phyloP scores from a whole-genome alignment of 2,329 filamentous ascomycete genomes.

The Pyrenophora graminea region DNA sequence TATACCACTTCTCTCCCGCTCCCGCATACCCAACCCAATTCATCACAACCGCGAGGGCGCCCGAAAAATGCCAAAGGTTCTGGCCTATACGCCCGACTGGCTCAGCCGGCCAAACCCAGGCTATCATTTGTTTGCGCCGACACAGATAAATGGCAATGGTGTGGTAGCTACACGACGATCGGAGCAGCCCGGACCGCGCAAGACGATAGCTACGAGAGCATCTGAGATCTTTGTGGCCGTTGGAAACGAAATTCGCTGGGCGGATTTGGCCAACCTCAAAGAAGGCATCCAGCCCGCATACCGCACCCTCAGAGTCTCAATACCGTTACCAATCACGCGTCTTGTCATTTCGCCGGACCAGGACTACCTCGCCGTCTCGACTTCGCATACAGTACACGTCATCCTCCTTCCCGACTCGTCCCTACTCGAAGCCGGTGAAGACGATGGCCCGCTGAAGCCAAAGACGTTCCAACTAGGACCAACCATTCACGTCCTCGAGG shows the following conservation, averaged over 20 bases:
- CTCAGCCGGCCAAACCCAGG: constrained; percentile 78
- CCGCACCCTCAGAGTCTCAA: constrained; percentile 69
- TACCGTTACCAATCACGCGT: constrained; percentile 82
- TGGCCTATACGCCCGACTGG: constrained; percentile 85
- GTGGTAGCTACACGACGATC: constrained; percentile 27
- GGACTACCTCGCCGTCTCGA: constrained; percentile 82
- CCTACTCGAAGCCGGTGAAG: constrained; percentile 68
- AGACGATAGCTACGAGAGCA: constrained; percentile 77
- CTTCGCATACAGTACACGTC: constrained; percentile 85
- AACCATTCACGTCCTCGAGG: constrained; percentile 86
- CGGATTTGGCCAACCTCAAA: constrained; percentile 80
- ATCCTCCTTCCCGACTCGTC: constrained; percentile 80
- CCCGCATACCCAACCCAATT: constrained; percentile 1
- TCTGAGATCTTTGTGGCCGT: constrained; percentile 88
- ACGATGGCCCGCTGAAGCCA: constrained; percentile 71
- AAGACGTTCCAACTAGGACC: constrained; percentile 92
- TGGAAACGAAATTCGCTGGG: constrained; percentile 90
- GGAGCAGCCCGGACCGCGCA: constrained; percentile 48
- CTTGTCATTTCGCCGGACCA: constrained; percentile 81
- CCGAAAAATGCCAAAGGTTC: constrained; percentile 77
- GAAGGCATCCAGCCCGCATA: constrained; percentile 49
- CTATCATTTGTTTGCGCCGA: constrained; percentile 72
- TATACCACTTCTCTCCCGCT: too few species aligned
- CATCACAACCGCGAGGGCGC: neutral
- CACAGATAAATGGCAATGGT: constrained; percentile 44